Evolutionary conservation across 148 eudicot species (phyloP).

Genomic region (Fagopyrum esculentum): DNA sequence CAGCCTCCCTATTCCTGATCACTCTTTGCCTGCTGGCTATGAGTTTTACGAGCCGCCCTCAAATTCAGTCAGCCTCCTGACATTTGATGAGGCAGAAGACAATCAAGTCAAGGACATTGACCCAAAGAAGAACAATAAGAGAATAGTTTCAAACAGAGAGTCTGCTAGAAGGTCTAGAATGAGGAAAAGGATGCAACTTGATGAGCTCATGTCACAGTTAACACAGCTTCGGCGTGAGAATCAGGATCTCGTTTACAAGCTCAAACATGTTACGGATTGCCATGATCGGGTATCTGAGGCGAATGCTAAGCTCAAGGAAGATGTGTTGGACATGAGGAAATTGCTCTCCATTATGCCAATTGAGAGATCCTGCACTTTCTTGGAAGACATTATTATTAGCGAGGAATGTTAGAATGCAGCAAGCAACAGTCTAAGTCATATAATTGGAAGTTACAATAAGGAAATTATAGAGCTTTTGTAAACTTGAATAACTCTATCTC

Average conservation of each 20-base stretch:
- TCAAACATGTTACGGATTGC: neutral
- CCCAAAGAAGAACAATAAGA: neutral
- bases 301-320: neutral
- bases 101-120: neutral
- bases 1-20: neutral
- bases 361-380: neutral
- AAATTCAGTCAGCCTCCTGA: neutral
- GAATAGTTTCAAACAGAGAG: slow-evolving; percentile 50
- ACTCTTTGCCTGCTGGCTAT: neutral
- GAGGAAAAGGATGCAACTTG: slow-evolving; percentile 38
- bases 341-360: neutral
- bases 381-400: neutral
- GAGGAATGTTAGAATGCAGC: neutral
- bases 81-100: neutral
- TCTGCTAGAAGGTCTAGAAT: slow-evolving; percentile 42
- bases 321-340: neutral
- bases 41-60: neutral
- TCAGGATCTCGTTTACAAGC: neutral
- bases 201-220: slow-evolving; percentile 26
- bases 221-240: neutral
- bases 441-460: too few relatives aligned
- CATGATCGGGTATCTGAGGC: neutral
- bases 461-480: too few relatives aligned
- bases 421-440: too few relatives aligned
- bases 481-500: too few relatives aligned